These are phyloP conservation scores for Chaetomiaceae sp. DNA, from an alignment of 2,329 filamentous ascomycete genomes.

Conservation along the genomic window DNA sequence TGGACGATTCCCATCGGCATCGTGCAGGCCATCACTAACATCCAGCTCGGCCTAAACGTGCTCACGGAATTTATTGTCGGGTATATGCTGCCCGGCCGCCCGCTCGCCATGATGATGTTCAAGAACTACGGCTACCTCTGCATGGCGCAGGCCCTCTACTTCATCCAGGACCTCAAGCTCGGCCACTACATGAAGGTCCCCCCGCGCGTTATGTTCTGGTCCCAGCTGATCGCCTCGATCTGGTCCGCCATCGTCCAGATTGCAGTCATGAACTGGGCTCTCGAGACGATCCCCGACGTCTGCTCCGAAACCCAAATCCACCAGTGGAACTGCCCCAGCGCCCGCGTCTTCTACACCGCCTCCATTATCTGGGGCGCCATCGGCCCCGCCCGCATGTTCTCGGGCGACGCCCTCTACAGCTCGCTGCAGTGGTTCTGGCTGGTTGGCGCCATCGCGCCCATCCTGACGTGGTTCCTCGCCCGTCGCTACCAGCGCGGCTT, in stretches of 20 bases:
- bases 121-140: constrained; percentile 69
- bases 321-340: constrained; percentile 54
- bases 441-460: constrained; percentile 57
- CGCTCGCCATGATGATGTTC: constrained; percentile 73
- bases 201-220: constrained; percentile 57
- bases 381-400: constrained; percentile 67
- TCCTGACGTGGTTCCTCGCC: constrained; percentile 60
- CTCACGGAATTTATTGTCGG: constrained; percentile 70
- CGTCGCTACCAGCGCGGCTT: constrained; percentile 57
- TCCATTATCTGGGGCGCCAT: constrained; percentile 72
- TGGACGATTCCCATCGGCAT: constrained; percentile 60
- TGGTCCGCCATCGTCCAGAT: constrained; percentile 62
- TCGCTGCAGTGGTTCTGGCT: constrained; percentile 68
- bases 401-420: constrained; percentile 56
- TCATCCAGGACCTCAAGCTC: constrained; percentile 62
- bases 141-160: constrained; percentile 63
- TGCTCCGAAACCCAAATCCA: constrained; percentile 52
- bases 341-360: constrained; percentile 60
- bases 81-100: constrained; percentile 67
- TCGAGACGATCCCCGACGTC: constrained; percentile 58
- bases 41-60: constrained; percentile 64
- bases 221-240: constrained; percentile 55
- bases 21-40: constrained; percentile 58
- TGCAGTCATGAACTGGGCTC: constrained; percentile 61
- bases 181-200: constrained; percentile 66